A percentile compares a stretch with the other conserved stretches of the same genome.
Evolutionary conservation across 2,329 filamentous ascomycete genomes (phyloP).

Genomic region (Orbilia brochopaga): DNA sequence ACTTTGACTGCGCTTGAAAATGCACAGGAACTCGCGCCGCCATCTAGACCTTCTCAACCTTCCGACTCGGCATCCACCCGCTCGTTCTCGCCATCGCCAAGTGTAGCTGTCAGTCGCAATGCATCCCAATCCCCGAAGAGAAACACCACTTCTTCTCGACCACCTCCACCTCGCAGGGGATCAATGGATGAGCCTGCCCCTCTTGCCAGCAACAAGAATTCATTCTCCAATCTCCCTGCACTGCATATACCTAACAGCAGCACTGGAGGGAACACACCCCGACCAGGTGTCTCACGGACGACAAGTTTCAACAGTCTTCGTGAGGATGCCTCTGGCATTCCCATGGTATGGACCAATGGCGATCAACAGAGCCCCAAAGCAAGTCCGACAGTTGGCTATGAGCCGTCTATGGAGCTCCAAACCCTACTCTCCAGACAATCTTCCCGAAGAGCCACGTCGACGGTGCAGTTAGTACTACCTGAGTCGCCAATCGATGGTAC

Average conservation of each 20-base stretch:
- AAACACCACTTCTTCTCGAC: slow-evolving; percentile 28
- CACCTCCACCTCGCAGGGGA: neutral
- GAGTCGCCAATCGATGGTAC: slow-evolving; percentile 45
- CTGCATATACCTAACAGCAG: slow-evolving; percentile 15
- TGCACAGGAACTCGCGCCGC: slow-evolving; percentile 8
- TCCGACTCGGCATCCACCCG: slow-evolving; percentile 12
- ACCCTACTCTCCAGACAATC: slow-evolving; percentile 9
- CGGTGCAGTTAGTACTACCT: slow-evolving; percentile 32
- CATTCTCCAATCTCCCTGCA: neutral
- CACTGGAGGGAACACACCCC: slow-evolving; percentile 5
- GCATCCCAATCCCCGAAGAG: slow-evolving; percentile 23
- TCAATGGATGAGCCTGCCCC: slow-evolving; percentile 12
- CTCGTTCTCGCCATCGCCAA: slow-evolving; percentile 27
- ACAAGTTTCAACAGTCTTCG: slow-evolving; percentile 37
- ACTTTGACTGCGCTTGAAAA: slow-evolving; percentile 17
- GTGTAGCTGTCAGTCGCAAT: slow-evolving; percentile 7
- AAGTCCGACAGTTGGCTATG: slow-evolving; percentile 27
- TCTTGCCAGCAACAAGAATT: neutral
- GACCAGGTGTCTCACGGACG: slow-evolving; percentile 25
- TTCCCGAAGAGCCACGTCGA: slow-evolving; percentile 7
- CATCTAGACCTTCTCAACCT: slow-evolving; percentile 5
- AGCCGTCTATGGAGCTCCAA: slow-evolving; percentile 3
- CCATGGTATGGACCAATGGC: slow-evolving; percentile 44
- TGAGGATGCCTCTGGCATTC: slow-evolving; percentile 39
- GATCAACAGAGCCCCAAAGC: slow-evolving; percentile 38